Evolutionary conservation across 805 yeast genomes (phyloP).

Genomic region (Tetrapisispora phaffii): DNA sequence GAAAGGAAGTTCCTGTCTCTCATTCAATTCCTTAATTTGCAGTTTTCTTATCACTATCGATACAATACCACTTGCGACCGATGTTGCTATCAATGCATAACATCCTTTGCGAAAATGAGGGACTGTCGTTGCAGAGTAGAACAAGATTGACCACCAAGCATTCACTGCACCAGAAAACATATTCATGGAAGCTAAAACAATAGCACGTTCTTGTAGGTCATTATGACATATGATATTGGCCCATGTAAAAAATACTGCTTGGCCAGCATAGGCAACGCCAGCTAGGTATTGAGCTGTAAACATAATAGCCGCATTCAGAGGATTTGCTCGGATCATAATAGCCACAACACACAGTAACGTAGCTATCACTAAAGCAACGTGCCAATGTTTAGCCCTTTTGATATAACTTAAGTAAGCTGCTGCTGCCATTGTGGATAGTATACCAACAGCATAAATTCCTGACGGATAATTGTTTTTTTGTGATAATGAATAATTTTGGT

Average conservation of each 20-base stretch:
- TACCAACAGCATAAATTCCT: constrained; percentile 45
- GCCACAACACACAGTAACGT: constrained; percentile 36
- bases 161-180: constrained; percentile 54
- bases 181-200: constrained; percentile 56
- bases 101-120: constrained; percentile 46
- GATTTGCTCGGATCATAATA: constrained; percentile 37
- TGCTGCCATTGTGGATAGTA: constrained; percentile 36
- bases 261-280: constrained; percentile 49
- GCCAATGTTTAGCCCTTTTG: constrained; percentile 40
- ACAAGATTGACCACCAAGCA: constrained; percentile 54
- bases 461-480: constrained; percentile 45
- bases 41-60: constrained; percentile 35
- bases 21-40: constrained; percentile 32
- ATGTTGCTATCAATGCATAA: constrained; percentile 48
- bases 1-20: constrained; percentile 17
- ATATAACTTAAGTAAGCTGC: constrained; percentile 37
- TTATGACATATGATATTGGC: constrained; percentile 48
- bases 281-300: constrained; percentile 48
- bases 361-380: constrained; percentile 39
- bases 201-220: constrained; percentile 54
- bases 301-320: constrained; percentile 31
- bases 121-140: constrained; percentile 42
- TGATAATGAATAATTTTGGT: constrained; percentile 34
- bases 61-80: constrained; percentile 33
- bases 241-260: constrained; percentile 54